phyloP scores from a whole-genome alignment of 768 basidiomycete species.

The Mycena indigotica region DNA sequence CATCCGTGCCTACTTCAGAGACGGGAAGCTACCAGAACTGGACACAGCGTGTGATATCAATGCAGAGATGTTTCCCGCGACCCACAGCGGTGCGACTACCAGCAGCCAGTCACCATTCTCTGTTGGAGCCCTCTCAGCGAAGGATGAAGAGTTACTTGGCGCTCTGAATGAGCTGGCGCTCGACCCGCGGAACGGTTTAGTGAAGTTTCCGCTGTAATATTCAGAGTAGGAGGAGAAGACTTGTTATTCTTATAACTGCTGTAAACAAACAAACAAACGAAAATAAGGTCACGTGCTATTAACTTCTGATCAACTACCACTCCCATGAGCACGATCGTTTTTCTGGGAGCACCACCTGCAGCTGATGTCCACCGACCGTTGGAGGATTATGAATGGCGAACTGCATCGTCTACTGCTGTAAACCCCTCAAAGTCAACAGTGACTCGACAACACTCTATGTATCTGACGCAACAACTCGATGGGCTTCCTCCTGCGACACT shows the following conservation, averaged over 20 bases:
- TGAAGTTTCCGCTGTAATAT: background rate
- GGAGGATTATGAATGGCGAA: slow-evolving; percentile 27
- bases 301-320: background rate
- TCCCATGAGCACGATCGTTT: slow-evolving; percentile 20
- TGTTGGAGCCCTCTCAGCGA: background rate
- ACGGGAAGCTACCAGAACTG: slow-evolving; percentile 41
- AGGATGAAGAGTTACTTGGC: background rate
- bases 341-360: slow-evolving; percentile 19
- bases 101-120: too few relatives aligned
- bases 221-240: background rate
- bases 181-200: background rate
- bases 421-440: slow-evolving; percentile 9
- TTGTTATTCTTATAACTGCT: background rate
- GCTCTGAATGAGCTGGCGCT: background rate
- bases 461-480: background rate
- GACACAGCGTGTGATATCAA: slow-evolving; percentile 43
- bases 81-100: background rate
- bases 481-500: slow-evolving; percentile 52
- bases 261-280: background rate
- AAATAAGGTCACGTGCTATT: background rate
- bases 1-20: slow-evolving; percentile 42
- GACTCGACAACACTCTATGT: slow-evolving; percentile 21
- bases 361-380: slow-evolving; percentile 17
- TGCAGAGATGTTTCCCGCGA: slow-evolving; percentile 1
- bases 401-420: slow-evolving; percentile 21